Conservation (phyloP, 805 yeast genomes). For the Lachancea sp. region DNA sequence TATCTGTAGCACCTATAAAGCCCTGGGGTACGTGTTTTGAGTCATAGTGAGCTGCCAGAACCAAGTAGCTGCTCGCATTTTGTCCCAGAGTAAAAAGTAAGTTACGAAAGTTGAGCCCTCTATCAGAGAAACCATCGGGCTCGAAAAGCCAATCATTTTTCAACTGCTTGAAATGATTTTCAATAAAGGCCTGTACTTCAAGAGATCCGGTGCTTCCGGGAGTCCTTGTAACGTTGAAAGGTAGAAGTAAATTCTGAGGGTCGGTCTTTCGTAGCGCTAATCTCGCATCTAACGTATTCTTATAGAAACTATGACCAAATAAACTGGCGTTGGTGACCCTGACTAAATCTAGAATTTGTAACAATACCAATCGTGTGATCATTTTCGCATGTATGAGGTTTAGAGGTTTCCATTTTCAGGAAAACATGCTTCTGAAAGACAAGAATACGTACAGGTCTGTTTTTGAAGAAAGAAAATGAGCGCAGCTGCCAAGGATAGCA, state of each 20-base stretch:
- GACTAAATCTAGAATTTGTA: background rate
- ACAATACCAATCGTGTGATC: background rate
- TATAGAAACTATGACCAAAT: slow-evolving; percentile 7
- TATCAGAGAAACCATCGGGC: slow-evolving; percentile 34
- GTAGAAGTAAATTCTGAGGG: slow-evolving; percentile 20
- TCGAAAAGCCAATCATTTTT: slow-evolving; percentile 25
- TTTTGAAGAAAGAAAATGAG: background rate
- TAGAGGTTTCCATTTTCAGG: background rate
- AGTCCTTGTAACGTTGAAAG: slow-evolving; percentile 35
- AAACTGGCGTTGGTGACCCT: background rate
- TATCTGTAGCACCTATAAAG: slow-evolving; percentile 54
- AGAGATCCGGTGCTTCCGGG: slow-evolving; percentile 41
- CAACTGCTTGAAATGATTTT: slow-evolving; percentile 29
- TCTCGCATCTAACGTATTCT: slow-evolving; percentile 1
- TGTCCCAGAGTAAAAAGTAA: slow-evolving; percentile 30
- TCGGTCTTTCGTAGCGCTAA: slow-evolving; percentile 3
- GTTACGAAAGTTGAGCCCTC: slow-evolving; percentile 35
- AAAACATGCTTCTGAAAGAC: background rate
- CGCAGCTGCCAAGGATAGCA: background rate
- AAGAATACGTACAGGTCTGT: background rate
- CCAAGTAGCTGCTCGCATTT: slow-evolving; percentile 27
- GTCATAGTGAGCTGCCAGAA: slow-evolving; percentile 52
- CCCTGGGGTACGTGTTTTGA: slow-evolving; percentile 44
- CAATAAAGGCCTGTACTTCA: slow-evolving; percentile 35
- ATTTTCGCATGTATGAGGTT: background rate